Evolutionary conservation across 2,329 filamentous ascomycete species (phyloP).

Genomic region (Fusarium longipes): DNA sequence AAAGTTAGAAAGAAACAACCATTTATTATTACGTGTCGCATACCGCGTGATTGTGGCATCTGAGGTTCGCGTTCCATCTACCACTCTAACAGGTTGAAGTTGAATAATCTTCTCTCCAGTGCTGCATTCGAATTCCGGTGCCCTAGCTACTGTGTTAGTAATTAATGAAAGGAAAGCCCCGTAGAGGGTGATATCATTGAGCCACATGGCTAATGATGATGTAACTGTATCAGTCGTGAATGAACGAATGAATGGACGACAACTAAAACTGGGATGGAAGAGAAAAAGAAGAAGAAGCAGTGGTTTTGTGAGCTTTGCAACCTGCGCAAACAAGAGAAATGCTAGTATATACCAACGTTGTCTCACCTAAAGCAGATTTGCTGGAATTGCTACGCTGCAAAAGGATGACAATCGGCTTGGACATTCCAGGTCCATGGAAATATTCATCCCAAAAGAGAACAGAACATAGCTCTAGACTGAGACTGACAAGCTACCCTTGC

Average conservation of each 20-base stretch:
- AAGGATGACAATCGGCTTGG: background rate
- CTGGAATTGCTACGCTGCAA: background rate
- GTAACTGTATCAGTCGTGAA: background rate
- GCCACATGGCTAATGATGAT: background rate
- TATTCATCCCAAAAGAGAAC: background rate
- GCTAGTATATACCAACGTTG: background rate
- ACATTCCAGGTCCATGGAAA: background rate
- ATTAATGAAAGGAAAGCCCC: background rate
- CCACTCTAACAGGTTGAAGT: constrained; percentile 5
- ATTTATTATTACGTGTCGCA: fast-evolving
- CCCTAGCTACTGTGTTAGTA: background rate
- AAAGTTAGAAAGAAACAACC: background rate
- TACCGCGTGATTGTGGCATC: constrained; percentile 13
- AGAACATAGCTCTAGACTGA: background rate
- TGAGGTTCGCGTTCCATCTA: constrained; percentile 14
- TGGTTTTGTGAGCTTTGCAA: background rate
- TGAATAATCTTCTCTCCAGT: constrained; percentile 5
- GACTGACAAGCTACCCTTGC: background rate
- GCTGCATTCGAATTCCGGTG: background rate
- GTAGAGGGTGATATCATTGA: background rate
- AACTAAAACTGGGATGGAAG: background rate
- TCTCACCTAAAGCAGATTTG: background rate
- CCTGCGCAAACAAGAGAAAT: background rate
- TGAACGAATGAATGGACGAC: background rate
- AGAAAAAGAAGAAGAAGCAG: background rate